A percentile compares a stretch with the other conserved stretches of the same genome.
These are phyloP conservation scores for Spathaspora girioi DNA, from an alignment of 805 yeast species.

Conservation along the genomic window DNA sequence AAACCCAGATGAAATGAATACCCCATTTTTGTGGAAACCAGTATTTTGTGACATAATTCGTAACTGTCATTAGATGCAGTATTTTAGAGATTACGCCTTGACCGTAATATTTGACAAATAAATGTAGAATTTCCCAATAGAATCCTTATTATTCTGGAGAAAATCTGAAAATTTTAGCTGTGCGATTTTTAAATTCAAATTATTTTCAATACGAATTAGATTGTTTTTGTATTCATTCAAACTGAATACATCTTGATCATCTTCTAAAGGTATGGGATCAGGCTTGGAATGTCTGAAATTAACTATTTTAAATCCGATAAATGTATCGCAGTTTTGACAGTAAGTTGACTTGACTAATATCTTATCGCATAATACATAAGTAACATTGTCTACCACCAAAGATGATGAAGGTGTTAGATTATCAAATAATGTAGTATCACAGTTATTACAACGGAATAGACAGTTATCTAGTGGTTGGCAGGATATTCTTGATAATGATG, in stretches of 20 bases:
- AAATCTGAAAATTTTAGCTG: background rate
- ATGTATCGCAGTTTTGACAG: constrained; percentile 10
- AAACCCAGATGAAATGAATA: background rate
- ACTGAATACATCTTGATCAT: background rate
- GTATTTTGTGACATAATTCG: background rate
- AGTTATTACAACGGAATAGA: background rate
- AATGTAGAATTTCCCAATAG: constrained; percentile 5
- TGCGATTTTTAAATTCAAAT: constrained; percentile 2
- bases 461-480: background rate
- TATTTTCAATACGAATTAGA: constrained; percentile 9
- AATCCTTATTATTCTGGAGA: constrained; percentile 2
- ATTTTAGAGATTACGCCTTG: background rate
- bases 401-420: background rate
- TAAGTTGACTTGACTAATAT: constrained; percentile 1
- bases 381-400: background rate
- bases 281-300: constrained; percentile 4
- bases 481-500: background rate
- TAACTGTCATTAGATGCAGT: background rate
- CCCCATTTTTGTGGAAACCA: background rate
- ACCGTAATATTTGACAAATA: constrained; percentile 1
- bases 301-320: constrained; percentile 13
- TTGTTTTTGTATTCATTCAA: constrained; percentile 9
- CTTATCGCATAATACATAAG: background rate
- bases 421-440: background rate
- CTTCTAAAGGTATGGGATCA: constrained; percentile 1